Conservation (phyloP, 148 eudicot genomes). For the Camellia granthamiana region DNA sequence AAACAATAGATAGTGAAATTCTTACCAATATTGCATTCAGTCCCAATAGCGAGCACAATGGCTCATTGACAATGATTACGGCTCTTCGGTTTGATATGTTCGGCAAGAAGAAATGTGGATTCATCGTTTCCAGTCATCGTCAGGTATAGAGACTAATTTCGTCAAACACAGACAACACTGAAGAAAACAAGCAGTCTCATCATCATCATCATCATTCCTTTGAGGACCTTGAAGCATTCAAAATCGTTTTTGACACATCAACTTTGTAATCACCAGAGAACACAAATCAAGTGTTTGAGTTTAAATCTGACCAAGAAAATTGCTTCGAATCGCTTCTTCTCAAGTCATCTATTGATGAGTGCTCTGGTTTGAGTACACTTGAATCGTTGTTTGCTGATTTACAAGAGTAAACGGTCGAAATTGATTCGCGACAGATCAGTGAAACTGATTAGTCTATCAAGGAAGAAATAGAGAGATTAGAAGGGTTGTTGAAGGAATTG, state of each 20-base stretch:
- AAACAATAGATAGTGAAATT: no score
- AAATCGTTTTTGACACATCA: constrained; percentile 45
- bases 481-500: constrained; percentile 22
- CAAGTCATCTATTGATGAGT: neutral
- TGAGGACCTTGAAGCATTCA: constrained; percentile 58
- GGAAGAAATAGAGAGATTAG: constrained; percentile 18
- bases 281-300: neutral
- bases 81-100: no score
- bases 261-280: constrained; percentile 23
- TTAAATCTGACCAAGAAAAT: neutral
- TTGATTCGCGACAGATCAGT: neutral
- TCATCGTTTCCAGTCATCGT: no score
- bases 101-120: no score
- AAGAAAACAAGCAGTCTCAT: constrained; percentile 13
- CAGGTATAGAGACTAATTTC: constrained; percentile 11
- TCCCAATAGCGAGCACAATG: no score
- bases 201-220: neutral
- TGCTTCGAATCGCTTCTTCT: neutral
- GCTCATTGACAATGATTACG: no score
- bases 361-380: neutral
- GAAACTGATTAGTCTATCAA: neutral
- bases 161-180: constrained; percentile 15
- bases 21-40: no score
- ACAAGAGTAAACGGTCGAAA: neutral
- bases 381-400: neutral